These are phyloP conservation scores for Isoetes taiwanensis DNA, from an alignment of 75 land plant genomes.

Conservation along the genomic window DNA sequence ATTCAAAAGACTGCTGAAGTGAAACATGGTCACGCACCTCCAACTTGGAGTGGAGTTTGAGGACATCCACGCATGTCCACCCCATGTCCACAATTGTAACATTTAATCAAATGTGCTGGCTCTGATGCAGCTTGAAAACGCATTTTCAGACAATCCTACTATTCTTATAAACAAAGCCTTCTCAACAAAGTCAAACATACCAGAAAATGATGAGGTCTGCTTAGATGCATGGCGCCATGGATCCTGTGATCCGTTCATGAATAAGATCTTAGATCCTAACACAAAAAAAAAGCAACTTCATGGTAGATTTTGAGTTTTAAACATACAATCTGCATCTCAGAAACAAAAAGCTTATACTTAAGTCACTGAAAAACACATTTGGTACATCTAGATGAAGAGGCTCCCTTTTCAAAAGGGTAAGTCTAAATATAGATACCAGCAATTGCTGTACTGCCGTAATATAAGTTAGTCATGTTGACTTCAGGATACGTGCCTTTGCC, in stretches of 20 bases:
- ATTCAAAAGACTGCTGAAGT: not conserved
- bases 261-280: constrained; percentile 82
- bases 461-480: constrained; percentile 74
- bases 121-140: constrained; percentile 32
- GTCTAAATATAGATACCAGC: constrained; percentile 34
- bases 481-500: constrained; percentile 83
- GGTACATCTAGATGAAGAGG: not conserved
- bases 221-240: constrained; percentile 99
- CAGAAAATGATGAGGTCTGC: constrained; percentile 62
- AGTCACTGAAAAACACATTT: too few relatives aligned
- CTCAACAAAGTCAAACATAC: constrained; percentile 29
- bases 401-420: not conserved
- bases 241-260: constrained; percentile 95
- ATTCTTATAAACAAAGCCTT: not conserved
- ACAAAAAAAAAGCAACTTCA: constrained; percentile 7
- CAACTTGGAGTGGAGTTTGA: constrained; percentile 59
- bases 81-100: constrained; percentile 98
- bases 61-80: constrained; percentile 94
- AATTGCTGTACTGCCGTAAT: constrained; percentile 89
- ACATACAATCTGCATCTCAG: not conserved
- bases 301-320: not conserved
- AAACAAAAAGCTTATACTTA: too few relatives aligned
- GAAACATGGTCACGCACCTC: constrained; percentile 37
- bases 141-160: too few relatives aligned
- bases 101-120: constrained; percentile 67